Conservation (phyloP, 805 yeast genomes). For the Komagataella populi region DNA sequence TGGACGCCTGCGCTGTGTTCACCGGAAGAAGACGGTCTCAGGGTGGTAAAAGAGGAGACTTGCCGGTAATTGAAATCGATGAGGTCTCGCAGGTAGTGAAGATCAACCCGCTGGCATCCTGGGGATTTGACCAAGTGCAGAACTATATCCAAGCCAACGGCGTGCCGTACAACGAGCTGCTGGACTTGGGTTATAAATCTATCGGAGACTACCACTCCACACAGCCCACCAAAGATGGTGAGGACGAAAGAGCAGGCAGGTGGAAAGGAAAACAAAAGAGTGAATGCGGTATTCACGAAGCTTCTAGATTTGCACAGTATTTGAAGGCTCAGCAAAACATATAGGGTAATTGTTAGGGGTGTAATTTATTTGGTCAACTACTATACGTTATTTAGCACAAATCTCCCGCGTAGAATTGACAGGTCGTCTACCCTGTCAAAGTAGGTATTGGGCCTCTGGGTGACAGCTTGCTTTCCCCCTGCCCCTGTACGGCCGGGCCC, state of each 20-base stretch:
- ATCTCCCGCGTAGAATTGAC: too few relatives aligned
- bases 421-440: too few relatives aligned
- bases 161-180: constrained; percentile 77
- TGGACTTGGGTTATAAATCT: constrained; percentile 81
- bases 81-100: constrained; percentile 57
- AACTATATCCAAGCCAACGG: constrained; percentile 50
- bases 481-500: too few relatives aligned
- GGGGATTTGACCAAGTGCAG: constrained; percentile 68
- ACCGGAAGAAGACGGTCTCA: constrained; percentile 88
- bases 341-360: background rate
- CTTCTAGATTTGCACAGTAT: constrained; percentile 58
- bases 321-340: background rate
- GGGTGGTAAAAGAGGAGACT: constrained; percentile 66
- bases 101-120: constrained; percentile 77
- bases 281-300: constrained; percentile 90
- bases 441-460: too few relatives aligned
- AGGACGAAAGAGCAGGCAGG: constrained; percentile 93
- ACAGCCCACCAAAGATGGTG: constrained; percentile 77
- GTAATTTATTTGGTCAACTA: background rate
- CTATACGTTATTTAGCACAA: background rate
- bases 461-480: too few relatives aligned
- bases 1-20: constrained; percentile 70
- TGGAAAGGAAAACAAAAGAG: constrained; percentile 91
- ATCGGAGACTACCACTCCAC: constrained; percentile 96
- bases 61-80: constrained; percentile 71